Percentiles rank a stretch among this genome's conserved stretches.
Conservation (phyloP, 2,329 filamentous ascomycete genomes). For the Trichoderma gracile region DNA sequence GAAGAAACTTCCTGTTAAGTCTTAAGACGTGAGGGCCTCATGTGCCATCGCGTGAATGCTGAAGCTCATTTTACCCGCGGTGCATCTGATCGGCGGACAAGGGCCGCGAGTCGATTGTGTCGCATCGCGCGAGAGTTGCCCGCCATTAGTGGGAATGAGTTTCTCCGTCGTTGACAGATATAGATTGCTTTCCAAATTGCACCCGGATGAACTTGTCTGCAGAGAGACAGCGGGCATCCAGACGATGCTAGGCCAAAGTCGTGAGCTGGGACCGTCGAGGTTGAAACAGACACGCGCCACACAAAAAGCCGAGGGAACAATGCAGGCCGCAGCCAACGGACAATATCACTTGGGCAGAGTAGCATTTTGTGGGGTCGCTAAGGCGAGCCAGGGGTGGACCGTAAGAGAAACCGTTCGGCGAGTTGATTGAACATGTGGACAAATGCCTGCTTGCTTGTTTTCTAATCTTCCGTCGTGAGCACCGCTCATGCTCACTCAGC, state of each 20-base stretch:
- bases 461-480: neutral
- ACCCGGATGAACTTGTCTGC: neutral
- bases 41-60: conserved; percentile 5
- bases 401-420: conserved; percentile 4
- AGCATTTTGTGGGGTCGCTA: conserved; percentile 12
- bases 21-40: neutral
- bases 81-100: conserved; percentile 8
- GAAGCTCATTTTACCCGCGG: conserved; percentile 14
- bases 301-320: neutral
- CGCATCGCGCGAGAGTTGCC: conserved; percentile 3
- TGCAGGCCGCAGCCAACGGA: conserved; percentile 4
- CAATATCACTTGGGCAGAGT: conserved; percentile 1
- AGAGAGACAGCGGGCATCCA: neutral
- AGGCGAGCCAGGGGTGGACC: conserved; percentile 1
- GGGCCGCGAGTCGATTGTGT: conserved; percentile 4
- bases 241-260: conserved; percentile 4
- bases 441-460: too few species aligned
- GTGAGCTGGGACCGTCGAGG: conserved; percentile 1
- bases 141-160: conserved; percentile 25
- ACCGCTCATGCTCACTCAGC: neutral
- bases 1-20: conserved; percentile 9
- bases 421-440: neutral
- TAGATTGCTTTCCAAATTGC: neutral
- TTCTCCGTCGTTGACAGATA: conserved; percentile 22
- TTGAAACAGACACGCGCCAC: conserved; percentile 1